Evolutionary conservation across 2,329 filamentous ascomycete species (phyloP).

Genomic region (Lachnellula arida): DNA sequence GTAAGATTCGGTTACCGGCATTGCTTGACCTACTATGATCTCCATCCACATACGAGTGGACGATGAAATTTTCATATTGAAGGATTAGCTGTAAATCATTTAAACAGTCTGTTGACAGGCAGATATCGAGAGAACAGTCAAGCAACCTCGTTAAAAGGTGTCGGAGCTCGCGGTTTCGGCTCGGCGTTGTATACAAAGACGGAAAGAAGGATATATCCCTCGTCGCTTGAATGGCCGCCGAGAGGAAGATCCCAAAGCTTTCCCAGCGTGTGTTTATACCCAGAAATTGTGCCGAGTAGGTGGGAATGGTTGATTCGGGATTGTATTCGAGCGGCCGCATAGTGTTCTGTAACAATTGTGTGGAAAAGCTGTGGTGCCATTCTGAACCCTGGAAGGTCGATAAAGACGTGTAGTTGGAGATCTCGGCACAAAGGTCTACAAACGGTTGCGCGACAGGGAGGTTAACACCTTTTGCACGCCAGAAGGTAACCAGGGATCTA

Average conservation of each 20-base stretch:
- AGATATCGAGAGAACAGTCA: not conserved
- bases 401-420: not conserved
- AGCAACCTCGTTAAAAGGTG: not conserved
- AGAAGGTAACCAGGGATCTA: not conserved
- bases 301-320: not conserved
- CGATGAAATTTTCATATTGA: constrained; percentile 45
- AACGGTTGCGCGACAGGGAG: not conserved
- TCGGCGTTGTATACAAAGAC: constrained; percentile 69
- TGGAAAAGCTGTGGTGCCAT: not conserved
- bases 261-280: not conserved
- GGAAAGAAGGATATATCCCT: constrained; percentile 20
- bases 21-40: constrained; percentile 37
- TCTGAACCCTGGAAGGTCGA: not conserved
- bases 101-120: constrained; percentile 27
- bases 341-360: not conserved
- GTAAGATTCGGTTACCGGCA: constrained; percentile 34
- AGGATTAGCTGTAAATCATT: constrained; percentile 42
- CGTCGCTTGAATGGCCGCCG: not conserved
- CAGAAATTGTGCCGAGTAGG: not conserved
- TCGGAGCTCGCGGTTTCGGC: constrained; percentile 30
- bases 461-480: not conserved
- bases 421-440: not conserved
- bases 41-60: constrained; percentile 40
- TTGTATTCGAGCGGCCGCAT: not conserved
- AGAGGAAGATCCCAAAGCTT: not conserved